Evolutionary conservation across 2,329 filamentous ascomycete genomes (phyloP).

Genomic region (Helminthosporium solani): DNA sequence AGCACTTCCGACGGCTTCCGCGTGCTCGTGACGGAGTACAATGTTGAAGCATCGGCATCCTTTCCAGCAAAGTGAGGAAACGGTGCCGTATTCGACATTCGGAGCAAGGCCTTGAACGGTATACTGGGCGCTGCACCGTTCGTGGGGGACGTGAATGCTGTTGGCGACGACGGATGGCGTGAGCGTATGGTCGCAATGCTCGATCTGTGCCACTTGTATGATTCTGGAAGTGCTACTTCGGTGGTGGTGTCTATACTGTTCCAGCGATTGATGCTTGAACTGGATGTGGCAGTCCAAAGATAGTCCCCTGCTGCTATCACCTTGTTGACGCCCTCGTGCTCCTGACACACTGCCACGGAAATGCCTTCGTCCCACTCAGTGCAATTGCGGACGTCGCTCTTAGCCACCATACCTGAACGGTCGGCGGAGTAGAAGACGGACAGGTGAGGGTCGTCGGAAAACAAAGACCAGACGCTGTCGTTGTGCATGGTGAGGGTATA

Average conservation of each 20-base stretch:
- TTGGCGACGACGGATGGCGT: slow-evolving; percentile 43
- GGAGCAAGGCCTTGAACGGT: slow-evolving; percentile 72
- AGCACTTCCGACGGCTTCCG: slow-evolving; percentile 61
- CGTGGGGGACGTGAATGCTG: slow-evolving; percentile 27
- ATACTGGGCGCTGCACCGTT: slow-evolving; percentile 59
- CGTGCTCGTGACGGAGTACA: slow-evolving; percentile 50
- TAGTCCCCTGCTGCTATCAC: slow-evolving; percentile 66
- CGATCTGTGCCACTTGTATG: slow-evolving; percentile 55
- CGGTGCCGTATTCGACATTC: slow-evolving; percentile 78
- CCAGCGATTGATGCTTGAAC: slow-evolving; percentile 92
- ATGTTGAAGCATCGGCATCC: slow-evolving; percentile 58
- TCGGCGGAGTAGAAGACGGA: slow-evolving; percentile 94
- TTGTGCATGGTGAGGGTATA: slow-evolving; percentile 99
- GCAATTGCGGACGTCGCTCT: slow-evolving; percentile 82
- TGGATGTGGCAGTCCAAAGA: slow-evolving; percentile 87
- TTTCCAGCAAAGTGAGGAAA: slow-evolving; percentile 62
- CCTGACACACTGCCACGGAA: slow-evolving; percentile 86
- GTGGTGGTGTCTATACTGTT: slow-evolving; percentile 77
- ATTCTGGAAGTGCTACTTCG: slow-evolving; percentile 61
- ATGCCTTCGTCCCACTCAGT: slow-evolving; percentile 82
- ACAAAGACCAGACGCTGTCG: slow-evolving; percentile 95
- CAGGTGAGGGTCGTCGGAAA: slow-evolving; percentile 81
- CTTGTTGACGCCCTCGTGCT: slow-evolving; percentile 78
- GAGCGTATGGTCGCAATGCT: slow-evolving; percentile 50
- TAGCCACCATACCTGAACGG: slow-evolving; percentile 88